phyloP scores from a whole-genome alignment of 192 early-diverging fungal species.

The Pilaira anomala region DNA sequence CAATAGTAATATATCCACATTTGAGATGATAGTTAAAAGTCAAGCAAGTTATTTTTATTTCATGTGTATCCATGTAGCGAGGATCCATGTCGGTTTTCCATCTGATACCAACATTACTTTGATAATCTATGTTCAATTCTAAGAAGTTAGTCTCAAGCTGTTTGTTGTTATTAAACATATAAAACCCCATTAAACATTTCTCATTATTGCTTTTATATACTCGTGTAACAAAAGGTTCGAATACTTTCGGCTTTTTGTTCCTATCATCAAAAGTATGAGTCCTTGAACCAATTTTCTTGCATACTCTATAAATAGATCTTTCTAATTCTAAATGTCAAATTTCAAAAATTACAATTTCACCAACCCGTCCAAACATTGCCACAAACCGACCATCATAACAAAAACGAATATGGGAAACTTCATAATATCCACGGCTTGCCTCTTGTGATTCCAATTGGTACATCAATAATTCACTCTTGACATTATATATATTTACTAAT shows the following conservation, averaged over 20 bases:
- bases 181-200: no score
- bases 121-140: not conserved
- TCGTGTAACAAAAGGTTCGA: no score
- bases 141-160: not conserved
- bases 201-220: no score
- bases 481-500: not conserved
- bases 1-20: not conserved
- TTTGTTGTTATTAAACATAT: not conserved
- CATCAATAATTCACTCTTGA: not conserved
- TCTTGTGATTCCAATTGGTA: not conserved
- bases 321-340: not conserved
- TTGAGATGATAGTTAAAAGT: not conserved
- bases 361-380: not conserved
- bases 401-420: conserved; percentile 1
- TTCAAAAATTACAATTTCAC: not conserved
- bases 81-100: no score
- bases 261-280: no score
- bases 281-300: not conserved
- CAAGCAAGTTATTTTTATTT: not conserved
- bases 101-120: not conserved
- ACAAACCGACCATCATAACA: conserved; percentile 1
- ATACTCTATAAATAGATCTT: not conserved
- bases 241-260: no score
- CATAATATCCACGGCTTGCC: not conserved
- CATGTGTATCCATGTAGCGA: not conserved